Conservation (phyloP, 1,139 yeast species). For the Pichia sp. region DNA sequence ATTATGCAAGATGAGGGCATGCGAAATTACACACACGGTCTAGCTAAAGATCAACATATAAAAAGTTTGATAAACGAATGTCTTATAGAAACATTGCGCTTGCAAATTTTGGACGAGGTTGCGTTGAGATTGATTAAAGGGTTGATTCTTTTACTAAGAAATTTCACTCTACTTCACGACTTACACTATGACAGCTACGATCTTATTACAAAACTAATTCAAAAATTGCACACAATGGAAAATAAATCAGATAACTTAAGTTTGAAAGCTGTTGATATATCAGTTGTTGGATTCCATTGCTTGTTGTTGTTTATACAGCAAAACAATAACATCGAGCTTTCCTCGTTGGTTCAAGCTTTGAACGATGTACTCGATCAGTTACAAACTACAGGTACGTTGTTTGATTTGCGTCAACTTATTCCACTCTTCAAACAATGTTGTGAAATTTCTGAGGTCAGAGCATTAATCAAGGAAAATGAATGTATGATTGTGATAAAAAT, state of each 20-base stretch:
- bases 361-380: conserved; percentile 5
- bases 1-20: conserved; percentile 11
- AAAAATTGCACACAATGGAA: neutral
- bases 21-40: conserved; percentile 7
- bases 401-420: conserved; percentile 9
- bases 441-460: conserved; percentile 2
- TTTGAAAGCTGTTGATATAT: conserved; percentile 9
- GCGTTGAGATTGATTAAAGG: conserved; percentile 14
- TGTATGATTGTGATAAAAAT: conserved; percentile 4
- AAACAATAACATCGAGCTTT: neutral
- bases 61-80: conserved; percentile 1
- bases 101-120: neutral
- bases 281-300: conserved; percentile 14
- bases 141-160: conserved; percentile 12
- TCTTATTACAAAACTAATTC: neutral
- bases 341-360: neutral
- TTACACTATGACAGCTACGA: neutral
- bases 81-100: neutral
- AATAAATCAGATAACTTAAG: neutral
- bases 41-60: neutral
- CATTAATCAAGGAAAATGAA: neutral
- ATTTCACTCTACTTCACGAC: conserved; percentile 8
- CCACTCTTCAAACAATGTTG: conserved; percentile 9
- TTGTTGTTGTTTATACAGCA: conserved; percentile 6
- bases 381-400: conserved; percentile 14